Conservation (phyloP, 768 basidiomycete species). For the Lentinula edodes region DNA sequence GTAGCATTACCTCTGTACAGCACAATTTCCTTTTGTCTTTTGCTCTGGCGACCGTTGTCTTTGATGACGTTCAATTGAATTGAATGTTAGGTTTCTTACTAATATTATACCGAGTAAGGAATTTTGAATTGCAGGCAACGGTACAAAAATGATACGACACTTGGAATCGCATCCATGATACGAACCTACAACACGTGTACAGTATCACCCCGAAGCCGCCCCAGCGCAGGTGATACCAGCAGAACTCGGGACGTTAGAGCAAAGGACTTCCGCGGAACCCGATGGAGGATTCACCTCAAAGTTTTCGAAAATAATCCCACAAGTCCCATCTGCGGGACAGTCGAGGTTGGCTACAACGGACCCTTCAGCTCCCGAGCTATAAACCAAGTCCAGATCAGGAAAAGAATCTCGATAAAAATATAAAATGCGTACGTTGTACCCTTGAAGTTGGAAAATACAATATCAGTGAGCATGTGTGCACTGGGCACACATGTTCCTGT, state of each 20-base stretch:
- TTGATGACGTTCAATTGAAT: no score
- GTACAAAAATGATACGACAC: no score
- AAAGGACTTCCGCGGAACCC: conserved; percentile 18
- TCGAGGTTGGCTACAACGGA: conserved; percentile 23
- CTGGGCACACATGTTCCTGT: conserved; percentile 19
- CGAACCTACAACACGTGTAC: no score
- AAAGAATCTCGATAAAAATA: not conserved
- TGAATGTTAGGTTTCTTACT: no score
- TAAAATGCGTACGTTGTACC: conserved; percentile 21
- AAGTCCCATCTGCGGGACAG: conserved; percentile 20
- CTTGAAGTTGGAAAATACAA: conserved; percentile 19
- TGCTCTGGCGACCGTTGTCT: not conserved
- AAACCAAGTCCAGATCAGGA: not conserved
- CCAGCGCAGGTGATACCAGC: conserved; percentile 22
- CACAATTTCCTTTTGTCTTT: conserved; percentile 6
- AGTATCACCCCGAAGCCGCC: conserved; percentile 17
- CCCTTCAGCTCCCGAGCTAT: conserved; percentile 10
- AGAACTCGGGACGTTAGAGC: conserved; percentile 21
- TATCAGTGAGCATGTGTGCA: conserved; percentile 18
- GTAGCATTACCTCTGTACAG: not conserved
- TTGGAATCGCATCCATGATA: no score
- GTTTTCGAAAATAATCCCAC: conserved; percentile 16
- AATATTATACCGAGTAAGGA: no score
- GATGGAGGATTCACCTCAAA: conserved; percentile 22
- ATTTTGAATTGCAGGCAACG: no score